These are phyloP conservation scores for Kodamaea sagamina DNA, from an alignment of 805 yeast genomes.

Conservation along the genomic window DNA sequence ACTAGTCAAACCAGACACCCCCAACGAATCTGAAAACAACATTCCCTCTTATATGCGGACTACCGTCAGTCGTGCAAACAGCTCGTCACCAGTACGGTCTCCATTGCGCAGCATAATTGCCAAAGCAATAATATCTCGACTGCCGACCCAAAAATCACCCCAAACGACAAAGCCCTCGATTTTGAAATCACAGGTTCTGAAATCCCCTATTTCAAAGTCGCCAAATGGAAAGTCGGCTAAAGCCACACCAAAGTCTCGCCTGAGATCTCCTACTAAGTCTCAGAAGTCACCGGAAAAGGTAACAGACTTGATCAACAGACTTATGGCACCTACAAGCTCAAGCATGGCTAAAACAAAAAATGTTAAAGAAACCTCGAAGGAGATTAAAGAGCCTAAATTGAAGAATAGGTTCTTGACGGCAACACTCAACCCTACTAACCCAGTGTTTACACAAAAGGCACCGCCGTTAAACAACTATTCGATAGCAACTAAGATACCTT, in stretches of 20 bases:
- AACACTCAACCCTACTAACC: slow-evolving; percentile 34
- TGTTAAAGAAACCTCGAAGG: slow-evolving; percentile 11
- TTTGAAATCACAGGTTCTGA: no score
- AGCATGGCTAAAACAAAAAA: slow-evolving; percentile 30
- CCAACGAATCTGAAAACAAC: slow-evolving; percentile 1
- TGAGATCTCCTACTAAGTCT: slow-evolving; percentile 3
- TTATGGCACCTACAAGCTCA: slow-evolving; percentile 33
- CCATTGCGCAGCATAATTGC: neutral
- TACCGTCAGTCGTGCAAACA: slow-evolving; percentile 8
- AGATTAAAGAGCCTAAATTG: slow-evolving; percentile 11
- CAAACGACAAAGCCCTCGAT: neutral
- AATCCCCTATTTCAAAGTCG: slow-evolving; percentile 2
- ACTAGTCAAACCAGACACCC: neutral
- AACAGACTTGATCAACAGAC: slow-evolving; percentile 20
- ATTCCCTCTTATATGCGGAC: slow-evolving; percentile 14
- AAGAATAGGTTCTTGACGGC: slow-evolving; percentile 40
- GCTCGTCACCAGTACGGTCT: slow-evolving; percentile 9
- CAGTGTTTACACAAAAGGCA: slow-evolving; percentile 23
- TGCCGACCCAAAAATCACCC: neutral
- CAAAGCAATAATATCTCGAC: neutral
- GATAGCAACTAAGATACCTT: slow-evolving; percentile 15
- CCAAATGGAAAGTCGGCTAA: neutral
- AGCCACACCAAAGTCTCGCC: neutral
- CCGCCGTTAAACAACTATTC: slow-evolving; percentile 14
- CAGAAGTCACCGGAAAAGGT: slow-evolving; percentile 14